Evolutionary conservation across 192 early-diverging fungal species (phyloP), one percentile per base, ranked within the genome.

Genomic region (Podila clonocystis): DNA sequence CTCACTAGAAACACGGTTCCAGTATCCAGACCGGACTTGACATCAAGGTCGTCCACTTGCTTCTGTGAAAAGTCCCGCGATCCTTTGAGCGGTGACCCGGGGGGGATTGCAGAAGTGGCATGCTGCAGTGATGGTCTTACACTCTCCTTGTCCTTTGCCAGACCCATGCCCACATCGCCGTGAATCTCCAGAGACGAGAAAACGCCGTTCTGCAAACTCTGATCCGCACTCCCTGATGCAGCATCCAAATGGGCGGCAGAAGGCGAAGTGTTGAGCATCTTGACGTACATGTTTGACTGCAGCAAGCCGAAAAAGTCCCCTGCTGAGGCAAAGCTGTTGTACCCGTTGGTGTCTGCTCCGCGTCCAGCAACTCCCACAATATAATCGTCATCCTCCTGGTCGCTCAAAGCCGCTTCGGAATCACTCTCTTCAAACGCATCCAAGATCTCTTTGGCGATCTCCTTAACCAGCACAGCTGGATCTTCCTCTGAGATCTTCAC

Each of bases 391-490:
- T 48, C 67, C 11, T 45, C 62, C 29, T 45, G 49, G 9, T 26
- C 36, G 15, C 77, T 80, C 41, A 73, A 2, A 4, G 62, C 63
- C 22, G 57, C 70, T 12, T 80, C 77, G 1, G 77, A 72, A 45
- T 80, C 77, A 57, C 77, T 80, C 36, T 80, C 71, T 29, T 72
- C 67, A 61, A 80, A 73, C 26, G 67, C 77, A 52, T 59, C 74
- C 34, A 82, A 33, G 50, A 86, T 76, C 52, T 86, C 85, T 28
- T 72, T 85, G 22, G 88, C 87, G 50, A 87, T 45, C 61, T 85
- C 88, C 67, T 74, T 70, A 19, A 89, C 85, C 63, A 89, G 55
- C 31, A 88, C 82, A 1, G 87, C 85, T 8, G 83, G 70, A 61
- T 89, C 87, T 11, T 85, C 83, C 59, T 74, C 58, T 2, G 75